Evolutionary conservation across 305 asterid genomes (phyloP).

Genomic region (Fraxinus nigra): DNA sequence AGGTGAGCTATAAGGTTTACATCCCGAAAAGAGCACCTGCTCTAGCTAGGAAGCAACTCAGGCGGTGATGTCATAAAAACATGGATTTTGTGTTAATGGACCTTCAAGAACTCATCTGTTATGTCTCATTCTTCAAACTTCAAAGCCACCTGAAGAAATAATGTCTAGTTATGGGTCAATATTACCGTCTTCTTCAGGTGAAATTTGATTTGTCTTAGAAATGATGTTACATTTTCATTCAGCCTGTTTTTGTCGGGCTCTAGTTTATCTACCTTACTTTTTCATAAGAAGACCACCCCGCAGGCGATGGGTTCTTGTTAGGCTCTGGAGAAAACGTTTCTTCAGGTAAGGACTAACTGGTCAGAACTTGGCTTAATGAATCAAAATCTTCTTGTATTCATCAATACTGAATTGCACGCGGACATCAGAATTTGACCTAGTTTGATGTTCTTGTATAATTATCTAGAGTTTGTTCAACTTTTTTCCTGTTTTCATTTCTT

Average conservation of each 20-base stretch:
- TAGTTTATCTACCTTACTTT: not conserved
- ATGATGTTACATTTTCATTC: not conserved
- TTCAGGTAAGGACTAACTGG: not conserved
- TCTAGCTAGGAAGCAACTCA: constrained; percentile 67
- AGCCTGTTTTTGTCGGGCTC: not conserved
- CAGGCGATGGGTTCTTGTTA: constrained; percentile 40
- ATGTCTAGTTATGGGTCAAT: not conserved
- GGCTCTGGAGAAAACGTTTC: not conserved
- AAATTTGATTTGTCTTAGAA: not conserved
- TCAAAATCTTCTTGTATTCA: not conserved
- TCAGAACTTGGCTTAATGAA: not conserved
- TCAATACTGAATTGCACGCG: not conserved
- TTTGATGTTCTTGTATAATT: not conserved
- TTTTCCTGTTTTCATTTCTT: not conserved
- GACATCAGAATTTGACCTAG: not conserved
- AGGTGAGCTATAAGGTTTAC: constrained; percentile 93
- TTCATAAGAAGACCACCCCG: not conserved
- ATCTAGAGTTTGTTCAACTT: not conserved
- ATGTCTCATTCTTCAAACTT: not conserved
- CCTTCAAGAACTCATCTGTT: not conserved
- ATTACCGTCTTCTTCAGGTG: not conserved
- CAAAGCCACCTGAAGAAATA: not conserved
- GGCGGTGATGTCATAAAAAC: constrained; percentile 39
- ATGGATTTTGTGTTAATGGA: not conserved
- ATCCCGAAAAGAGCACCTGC: constrained; percentile 74